phyloP scores from a whole-genome alignment of 2,329 filamentous ascomycete species.

The Colletotrichum sp. region DNA sequence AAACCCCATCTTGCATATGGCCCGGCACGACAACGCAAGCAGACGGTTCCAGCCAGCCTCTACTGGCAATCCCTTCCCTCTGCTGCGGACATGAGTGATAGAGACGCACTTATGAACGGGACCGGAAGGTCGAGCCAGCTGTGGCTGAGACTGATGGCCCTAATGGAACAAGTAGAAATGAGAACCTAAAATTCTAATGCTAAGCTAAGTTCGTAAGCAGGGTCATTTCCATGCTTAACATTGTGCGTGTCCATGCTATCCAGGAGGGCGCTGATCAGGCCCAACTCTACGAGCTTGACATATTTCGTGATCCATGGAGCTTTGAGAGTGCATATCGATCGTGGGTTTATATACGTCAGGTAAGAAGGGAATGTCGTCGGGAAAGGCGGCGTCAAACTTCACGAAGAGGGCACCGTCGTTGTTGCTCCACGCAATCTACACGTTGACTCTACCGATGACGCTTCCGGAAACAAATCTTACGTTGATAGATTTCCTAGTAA shows the following conservation, averaged over 20 bases:
- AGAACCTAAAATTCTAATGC: background rate
- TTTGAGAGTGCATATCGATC: too few species aligned
- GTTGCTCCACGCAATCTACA: too few species aligned
- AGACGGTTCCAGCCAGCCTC: background rate
- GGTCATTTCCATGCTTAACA: background rate
- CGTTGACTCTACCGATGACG: too few species aligned
- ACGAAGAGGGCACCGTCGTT: too few species aligned
- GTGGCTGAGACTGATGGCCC: background rate
- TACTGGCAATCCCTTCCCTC: background rate
- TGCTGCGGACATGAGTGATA: background rate
- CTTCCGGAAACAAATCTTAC: too few species aligned
- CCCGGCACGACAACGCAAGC: background rate
- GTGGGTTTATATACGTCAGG: too few species aligned
- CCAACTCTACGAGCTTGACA: background rate
- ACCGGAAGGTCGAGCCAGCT: background rate
- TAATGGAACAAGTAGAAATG: background rate
- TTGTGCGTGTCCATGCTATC: background rate
- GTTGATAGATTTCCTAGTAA: too few species aligned
- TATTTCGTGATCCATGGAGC: too few species aligned
- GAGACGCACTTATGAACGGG: rapidly evolving
- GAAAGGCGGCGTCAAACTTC: too few species aligned
- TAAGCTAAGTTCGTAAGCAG: background rate
- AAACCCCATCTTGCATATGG: background rate
- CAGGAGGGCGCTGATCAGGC: background rate
- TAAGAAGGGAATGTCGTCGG: too few species aligned